Conservation (phyloP, 1,284 basidiomycete species). For the Leucocoprinus gongylophorus region DNA sequence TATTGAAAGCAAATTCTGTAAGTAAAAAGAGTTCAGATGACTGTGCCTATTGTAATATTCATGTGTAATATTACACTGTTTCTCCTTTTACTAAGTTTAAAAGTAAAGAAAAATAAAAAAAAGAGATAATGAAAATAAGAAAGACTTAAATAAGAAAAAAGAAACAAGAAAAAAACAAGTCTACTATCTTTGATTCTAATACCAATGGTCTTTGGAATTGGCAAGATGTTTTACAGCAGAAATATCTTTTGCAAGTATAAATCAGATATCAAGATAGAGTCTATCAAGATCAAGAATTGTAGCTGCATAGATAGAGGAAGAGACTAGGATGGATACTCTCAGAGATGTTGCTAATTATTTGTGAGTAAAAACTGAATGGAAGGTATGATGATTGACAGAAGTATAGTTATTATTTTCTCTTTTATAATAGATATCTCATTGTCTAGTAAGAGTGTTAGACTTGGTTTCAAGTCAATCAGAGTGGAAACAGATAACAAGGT, state of each 20-base stretch:
- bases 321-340: not conserved
- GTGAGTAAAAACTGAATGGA: conserved; percentile 24
- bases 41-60: no score
- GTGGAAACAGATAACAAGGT: not conserved
- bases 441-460: conserved; percentile 16
- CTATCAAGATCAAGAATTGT: not conserved
- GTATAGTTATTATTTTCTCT: conserved; percentile 23
- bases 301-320: not conserved
- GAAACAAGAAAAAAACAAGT: no score
- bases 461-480: conserved; percentile 12
- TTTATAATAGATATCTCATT: conserved; percentile 14
- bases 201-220: not conserved
- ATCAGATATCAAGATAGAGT: not conserved
- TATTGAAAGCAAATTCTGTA: no score
- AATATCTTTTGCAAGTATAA: not conserved
- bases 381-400: conserved; percentile 28
- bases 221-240: not conserved
- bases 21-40: no score
- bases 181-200: no score
- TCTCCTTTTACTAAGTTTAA: no score
- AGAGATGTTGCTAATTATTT: not conserved
- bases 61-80: no score
- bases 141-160: no score
- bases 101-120: no score
- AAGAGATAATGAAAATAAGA: no score